Evolutionary conservation across 2,329 filamentous ascomycete genomes (phyloP).

Genomic region (Hypoxylon rubiginosum): DNA sequence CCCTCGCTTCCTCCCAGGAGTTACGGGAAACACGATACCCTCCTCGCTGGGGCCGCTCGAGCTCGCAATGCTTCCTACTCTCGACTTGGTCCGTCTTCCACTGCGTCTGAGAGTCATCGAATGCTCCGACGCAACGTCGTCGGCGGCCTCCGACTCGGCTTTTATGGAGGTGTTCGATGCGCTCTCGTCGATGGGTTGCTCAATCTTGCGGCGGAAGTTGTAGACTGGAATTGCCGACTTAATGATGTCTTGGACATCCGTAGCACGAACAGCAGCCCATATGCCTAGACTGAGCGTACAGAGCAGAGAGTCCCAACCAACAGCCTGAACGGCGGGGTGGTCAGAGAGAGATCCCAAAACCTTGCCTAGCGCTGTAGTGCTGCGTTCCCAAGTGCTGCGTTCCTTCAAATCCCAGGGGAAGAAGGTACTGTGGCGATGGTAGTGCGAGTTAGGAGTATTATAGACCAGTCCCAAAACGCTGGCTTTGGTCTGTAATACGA

Average conservation of each 20-base stretch:
- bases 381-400: conserved; percentile 60
- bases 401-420: conserved; percentile 62
- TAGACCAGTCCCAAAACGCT: conserved; percentile 59
- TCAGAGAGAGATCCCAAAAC: conserved; percentile 65
- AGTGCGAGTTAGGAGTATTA: conserved; percentile 62
- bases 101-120: conserved; percentile 44
- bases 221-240: conserved; percentile 53
- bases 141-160: conserved; percentile 27
- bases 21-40: not conserved
- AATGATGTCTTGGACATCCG: conserved; percentile 65
- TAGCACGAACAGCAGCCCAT: conserved; percentile 69
- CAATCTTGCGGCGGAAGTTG: conserved; percentile 17
- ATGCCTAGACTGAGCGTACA: conserved; percentile 66
- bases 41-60: conserved; percentile 42
- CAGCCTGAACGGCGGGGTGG: conserved; percentile 69
- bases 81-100: conserved; percentile 35
- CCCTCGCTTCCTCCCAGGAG: conserved; percentile 37
- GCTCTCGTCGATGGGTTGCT: conserved; percentile 15
- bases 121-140: conserved; percentile 34
- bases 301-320: conserved; percentile 71
- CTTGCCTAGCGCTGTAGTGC: conserved; percentile 60
- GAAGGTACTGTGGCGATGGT: conserved; percentile 63
- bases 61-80: conserved; percentile 44
- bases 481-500: conserved; percentile 61
- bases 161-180: conserved; percentile 33